phyloP scores from a whole-genome alignment of 1,284 basidiomycete species.

The Apiotrichum laibachii region DNA sequence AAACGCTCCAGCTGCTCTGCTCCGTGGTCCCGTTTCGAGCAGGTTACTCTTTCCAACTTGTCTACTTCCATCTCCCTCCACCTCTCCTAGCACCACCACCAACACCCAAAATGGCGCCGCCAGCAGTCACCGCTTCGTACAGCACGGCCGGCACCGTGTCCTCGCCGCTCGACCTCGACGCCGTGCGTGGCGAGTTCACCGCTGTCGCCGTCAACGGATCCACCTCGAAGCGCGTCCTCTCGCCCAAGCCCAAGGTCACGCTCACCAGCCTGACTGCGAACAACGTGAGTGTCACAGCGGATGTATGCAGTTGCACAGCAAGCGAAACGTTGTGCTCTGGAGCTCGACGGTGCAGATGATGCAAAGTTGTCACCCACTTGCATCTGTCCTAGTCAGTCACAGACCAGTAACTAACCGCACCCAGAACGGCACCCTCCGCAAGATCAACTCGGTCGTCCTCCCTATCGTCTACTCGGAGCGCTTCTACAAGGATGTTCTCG shows the following conservation, averaged over 20 bases:
- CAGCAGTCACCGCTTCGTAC: constrained; percentile 25
- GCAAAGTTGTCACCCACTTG: no score
- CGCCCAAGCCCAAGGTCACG: constrained; percentile 48
- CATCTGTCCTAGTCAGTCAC: no score
- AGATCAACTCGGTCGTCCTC: constrained; percentile 48
- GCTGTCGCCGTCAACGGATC: constrained; percentile 29
- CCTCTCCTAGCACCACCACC: background rate
- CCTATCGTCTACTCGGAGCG: constrained; percentile 50
- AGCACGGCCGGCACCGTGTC: constrained; percentile 46
- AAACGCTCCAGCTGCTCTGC: no score
- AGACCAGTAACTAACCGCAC: no score
- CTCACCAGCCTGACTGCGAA: constrained; percentile 49
- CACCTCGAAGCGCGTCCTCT: constrained; percentile 27
- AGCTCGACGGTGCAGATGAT: no score
- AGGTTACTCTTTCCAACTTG: background rate
- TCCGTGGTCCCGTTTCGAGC: no score
- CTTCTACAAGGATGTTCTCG: constrained; percentile 50
- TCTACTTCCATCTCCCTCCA: background rate
- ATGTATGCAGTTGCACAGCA: no score
- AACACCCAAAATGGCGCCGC: constrained; percentile 6
- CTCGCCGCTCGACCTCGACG: constrained; percentile 40
- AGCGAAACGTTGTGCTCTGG: no score
- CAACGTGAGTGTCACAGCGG: constrained; percentile 38
- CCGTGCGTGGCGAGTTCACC: constrained; percentile 38
- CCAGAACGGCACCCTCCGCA: constrained; percentile 48